Evolutionary conservation across 805 yeast genomes (phyloP).

Genomic region (Kazachstania bromeliacearum): DNA sequence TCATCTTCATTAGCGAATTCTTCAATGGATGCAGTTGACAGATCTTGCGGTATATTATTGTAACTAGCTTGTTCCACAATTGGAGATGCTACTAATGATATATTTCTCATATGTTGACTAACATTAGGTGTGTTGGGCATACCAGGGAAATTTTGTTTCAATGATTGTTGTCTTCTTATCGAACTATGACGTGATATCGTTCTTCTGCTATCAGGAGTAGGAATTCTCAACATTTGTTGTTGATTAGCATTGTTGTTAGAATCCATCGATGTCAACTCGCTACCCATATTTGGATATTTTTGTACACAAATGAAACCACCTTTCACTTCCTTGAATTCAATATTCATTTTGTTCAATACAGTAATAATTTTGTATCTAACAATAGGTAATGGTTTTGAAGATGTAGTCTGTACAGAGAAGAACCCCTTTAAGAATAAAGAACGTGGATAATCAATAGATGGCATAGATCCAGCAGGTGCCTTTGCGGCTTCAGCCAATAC

Average conservation of each 20-base stretch:
- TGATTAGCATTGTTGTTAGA: conserved; percentile 1
- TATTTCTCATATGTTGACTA: conserved; percentile 20
- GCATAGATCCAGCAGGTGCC: conserved; percentile 76
- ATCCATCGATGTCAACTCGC: conserved; percentile 28
- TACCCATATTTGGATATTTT: conserved; percentile 30
- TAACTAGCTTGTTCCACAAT: conserved; percentile 7
- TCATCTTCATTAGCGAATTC: conserved; percentile 29
- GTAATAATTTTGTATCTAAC: conserved; percentile 76
- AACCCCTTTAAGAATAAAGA: conserved; percentile 88
- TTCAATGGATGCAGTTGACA: conserved; percentile 29
- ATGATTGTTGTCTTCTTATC: conserved; percentile 31
- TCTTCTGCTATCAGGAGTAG: conserved; percentile 4
- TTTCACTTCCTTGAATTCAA: conserved; percentile 76
- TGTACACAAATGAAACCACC: conserved; percentile 89
- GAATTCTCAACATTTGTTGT: conserved; percentile 4
- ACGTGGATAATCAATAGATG: conserved; percentile 86
- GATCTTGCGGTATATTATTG: conserved; percentile 17
- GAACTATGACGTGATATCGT: conserved; percentile 26
- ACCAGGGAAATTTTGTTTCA: conserved; percentile 27
- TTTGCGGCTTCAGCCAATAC: conserved; percentile 40
- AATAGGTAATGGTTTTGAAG: conserved; percentile 83
- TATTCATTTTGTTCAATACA: conserved; percentile 66
- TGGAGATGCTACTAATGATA: conserved; percentile 23
- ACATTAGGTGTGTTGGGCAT: conserved; percentile 51
- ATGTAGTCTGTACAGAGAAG: conserved; percentile 89